phyloP scores from a whole-genome alignment of 208 protist genomes.

The Herpetomonas tarakana region DNA sequence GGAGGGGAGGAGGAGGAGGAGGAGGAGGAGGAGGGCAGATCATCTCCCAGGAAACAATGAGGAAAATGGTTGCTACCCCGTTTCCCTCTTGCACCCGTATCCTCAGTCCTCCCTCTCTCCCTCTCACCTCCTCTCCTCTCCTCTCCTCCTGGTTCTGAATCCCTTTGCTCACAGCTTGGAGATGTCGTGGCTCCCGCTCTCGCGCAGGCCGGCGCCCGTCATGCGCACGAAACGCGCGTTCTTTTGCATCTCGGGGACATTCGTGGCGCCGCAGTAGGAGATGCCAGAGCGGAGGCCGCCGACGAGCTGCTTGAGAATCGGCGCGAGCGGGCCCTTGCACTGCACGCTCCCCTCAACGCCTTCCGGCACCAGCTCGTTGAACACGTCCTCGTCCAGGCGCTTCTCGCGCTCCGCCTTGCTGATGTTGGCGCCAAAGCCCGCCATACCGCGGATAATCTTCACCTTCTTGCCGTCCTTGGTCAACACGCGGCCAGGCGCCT shows the following conservation, averaged over 20 bases:
- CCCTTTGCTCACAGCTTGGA: constrained; percentile 90
- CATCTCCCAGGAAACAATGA: too few relatives aligned
- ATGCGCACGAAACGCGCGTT: constrained; percentile 83
- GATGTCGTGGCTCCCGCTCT: constrained; percentile 89
- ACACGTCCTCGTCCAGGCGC: constrained; percentile 76
- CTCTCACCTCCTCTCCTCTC: too few relatives aligned
- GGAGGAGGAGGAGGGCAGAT: too few relatives aligned
- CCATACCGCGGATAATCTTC: constrained; percentile 92
- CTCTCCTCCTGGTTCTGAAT: too few relatives aligned
- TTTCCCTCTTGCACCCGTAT: too few relatives aligned
- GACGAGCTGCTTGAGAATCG: constrained; percentile 83
- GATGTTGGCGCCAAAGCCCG: constrained; percentile 87
- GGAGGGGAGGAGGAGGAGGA: too few relatives aligned
- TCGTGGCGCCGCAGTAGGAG: constrained; percentile 85
- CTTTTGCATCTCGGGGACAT: constrained; percentile 78
- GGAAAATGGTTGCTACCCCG: too few relatives aligned
- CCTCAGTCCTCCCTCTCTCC: too few relatives aligned
- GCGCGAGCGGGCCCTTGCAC: constrained; percentile 72
- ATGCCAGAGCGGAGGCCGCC: constrained; percentile 88
- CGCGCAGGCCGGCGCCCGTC: constrained; percentile 71
- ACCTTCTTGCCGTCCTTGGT: constrained; percentile 91
- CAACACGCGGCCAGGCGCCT: constrained; percentile 80
- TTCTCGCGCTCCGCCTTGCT: constrained; percentile 89
- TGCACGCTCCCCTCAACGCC: constrained; percentile 88
- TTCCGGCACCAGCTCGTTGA: constrained; percentile 85